Evolutionary conservation across 2,329 filamentous ascomycete species (phyloP).

Genomic region (Phaeosphaeriaceae sp.): DNA sequence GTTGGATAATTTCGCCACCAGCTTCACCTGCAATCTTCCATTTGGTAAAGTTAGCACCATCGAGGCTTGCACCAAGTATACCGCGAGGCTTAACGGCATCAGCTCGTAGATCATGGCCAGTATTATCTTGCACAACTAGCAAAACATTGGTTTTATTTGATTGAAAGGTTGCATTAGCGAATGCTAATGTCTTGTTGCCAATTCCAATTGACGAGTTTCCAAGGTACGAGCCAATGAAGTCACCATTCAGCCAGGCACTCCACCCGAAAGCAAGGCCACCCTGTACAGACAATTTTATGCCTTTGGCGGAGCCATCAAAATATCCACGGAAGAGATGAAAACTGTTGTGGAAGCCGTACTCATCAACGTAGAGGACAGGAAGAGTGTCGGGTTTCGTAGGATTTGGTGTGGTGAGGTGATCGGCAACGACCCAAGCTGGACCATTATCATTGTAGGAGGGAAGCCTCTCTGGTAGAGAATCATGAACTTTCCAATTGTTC

Average conservation of each 20-base stretch:
- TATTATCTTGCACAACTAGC: conserved; percentile 66
- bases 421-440: conserved; percentile 51
- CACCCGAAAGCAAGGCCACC: conserved; percentile 64
- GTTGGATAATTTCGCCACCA: conserved; percentile 54
- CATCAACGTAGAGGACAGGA: conserved; percentile 51
- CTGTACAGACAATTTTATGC: conserved; percentile 58
- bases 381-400: conserved; percentile 47
- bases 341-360: conserved; percentile 52
- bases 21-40: conserved; percentile 67
- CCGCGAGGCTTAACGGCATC: conserved; percentile 58
- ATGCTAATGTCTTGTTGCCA: conserved; percentile 55
- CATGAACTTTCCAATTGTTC: conserved; percentile 55
- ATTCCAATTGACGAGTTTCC: conserved; percentile 53
- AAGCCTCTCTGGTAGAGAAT: conserved; percentile 58
- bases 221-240: conserved; percentile 62
- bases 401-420: conserved; percentile 48
- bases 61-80: conserved; percentile 60
- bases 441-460: conserved; percentile 53
- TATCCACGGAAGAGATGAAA: conserved; percentile 52
- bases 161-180: conserved; percentile 57
- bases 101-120: conserved; percentile 63
- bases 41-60: conserved; percentile 55
- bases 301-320: conserved; percentile 48
- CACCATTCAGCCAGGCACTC: conserved; percentile 64
- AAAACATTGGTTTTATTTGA: conserved; percentile 53